Conservation (phyloP, 2,329 filamentous ascomycete genomes). For the Venturia aucupariae region DNA sequence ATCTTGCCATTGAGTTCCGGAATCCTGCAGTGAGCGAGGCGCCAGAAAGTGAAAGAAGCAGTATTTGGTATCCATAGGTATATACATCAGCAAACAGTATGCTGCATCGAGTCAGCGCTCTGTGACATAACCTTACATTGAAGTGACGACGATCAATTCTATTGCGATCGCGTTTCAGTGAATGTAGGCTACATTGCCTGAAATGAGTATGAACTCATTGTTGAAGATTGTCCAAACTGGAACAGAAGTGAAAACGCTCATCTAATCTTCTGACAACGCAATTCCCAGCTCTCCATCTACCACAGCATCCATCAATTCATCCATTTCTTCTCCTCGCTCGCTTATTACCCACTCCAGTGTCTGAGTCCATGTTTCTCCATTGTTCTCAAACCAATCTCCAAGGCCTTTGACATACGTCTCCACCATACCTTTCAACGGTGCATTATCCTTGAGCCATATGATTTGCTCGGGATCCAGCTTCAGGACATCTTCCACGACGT, state of each 20-base stretch:
- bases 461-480: slow-evolving; percentile 54
- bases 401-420: slow-evolving; percentile 42
- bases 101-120: too few relatives aligned
- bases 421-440: slow-evolving; percentile 48
- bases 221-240: neutral
- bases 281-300: slow-evolving; percentile 65
- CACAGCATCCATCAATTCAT: slow-evolving; percentile 54
- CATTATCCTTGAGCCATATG: slow-evolving; percentile 47
- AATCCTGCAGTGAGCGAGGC: too few relatives aligned
- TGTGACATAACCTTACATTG: too few relatives aligned
- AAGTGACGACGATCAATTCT: too few relatives aligned
- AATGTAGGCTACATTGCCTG: neutral
- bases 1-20: too few relatives aligned
- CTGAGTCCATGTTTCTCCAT: slow-evolving; percentile 53
- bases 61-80: too few relatives aligned
- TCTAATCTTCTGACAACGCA: slow-evolving; percentile 22
- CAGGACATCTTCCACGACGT: slow-evolving; percentile 55
- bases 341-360: slow-evolving; percentile 48
- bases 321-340: slow-evolving; percentile 44
- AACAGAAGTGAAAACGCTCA: neutral
- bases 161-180: too few relatives aligned
- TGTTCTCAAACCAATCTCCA: slow-evolving; percentile 55
- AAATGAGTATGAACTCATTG: neutral
- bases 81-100: too few relatives aligned
- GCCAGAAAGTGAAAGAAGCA: too few relatives aligned